Evolutionary conservation across 163 green algal species (phyloP), one percentile per base, ranked within the genome.

Genomic region (Picocystis sp.): DNA sequence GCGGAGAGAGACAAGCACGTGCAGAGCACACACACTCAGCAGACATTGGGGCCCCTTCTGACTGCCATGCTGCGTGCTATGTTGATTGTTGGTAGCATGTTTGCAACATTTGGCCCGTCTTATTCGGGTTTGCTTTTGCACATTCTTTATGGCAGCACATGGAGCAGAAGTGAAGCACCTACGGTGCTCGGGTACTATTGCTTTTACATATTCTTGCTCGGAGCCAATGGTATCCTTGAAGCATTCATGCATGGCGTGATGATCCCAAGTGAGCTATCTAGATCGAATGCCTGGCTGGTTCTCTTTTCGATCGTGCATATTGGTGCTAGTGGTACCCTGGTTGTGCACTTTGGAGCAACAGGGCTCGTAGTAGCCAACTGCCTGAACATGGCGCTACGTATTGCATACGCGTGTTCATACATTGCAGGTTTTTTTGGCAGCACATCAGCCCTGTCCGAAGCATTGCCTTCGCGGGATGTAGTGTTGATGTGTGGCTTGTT

Each of bases 191-290:
- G 53, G 0, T 53, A 66, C 1, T 94, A 94, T 71, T 80, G 64
- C 47, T 49, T 33, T 1, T 92, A 89, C 57, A 70, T 94, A 45
- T 54, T 78, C 46, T 69, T 86, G 49, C 64, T 94, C 44, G 79
- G 84, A 1, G 62, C 81, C 47, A 84, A 84, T 50, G 83, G 83
- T 43, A 76, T 84, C 49, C 70, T 76, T 11, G 83, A 93, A 64
- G 75, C 83, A 0, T 93, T 87, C 54, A 61, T 87, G 45, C 82
- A 93, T 57, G 82, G 75, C 1, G 63, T 56, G 65, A 71, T 71
- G 62, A 14, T 56, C 69, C 47, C 44, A 1, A 24, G 25, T 0
- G 58, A 64, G 11, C 64, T 91, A 15, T 29, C 44, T 6, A 23
- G 34, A 17, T 60, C 53, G 47, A 92, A 92, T 51, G 52, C 54